phyloP scores from a whole-genome alignment of 2,329 filamentous ascomycete species.

The Ophiostoma montium region DNA sequence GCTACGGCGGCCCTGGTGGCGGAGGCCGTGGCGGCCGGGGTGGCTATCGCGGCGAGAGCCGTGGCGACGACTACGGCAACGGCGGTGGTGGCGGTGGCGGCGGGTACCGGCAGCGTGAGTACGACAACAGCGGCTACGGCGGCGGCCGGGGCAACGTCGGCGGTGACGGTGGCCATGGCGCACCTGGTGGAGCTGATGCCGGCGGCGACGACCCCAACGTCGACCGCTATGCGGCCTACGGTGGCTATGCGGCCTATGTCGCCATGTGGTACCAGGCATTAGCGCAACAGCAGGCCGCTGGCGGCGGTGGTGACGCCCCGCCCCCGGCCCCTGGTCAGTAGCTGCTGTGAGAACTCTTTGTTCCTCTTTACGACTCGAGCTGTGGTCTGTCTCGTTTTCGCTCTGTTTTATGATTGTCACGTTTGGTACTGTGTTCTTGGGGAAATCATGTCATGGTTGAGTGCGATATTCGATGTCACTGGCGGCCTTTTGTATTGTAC shows the following conservation, averaged over 20 bases:
- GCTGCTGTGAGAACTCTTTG: not conserved
- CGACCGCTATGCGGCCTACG: constrained; percentile 69
- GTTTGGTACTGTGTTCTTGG: too few species aligned
- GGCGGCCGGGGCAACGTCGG: constrained; percentile 30
- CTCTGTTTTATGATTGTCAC: not conserved
- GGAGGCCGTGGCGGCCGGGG: constrained; percentile 37
- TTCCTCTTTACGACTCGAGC: not conserved
- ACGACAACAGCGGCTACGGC: constrained; percentile 34
- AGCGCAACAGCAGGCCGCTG: constrained; percentile 18
- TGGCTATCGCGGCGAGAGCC: constrained; percentile 27
- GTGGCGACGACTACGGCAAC: constrained; percentile 23
- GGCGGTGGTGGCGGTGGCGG: constrained; percentile 27
- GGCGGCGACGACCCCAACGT: constrained; percentile 33
- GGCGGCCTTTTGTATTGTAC: too few species aligned
- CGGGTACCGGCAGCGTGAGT: constrained; percentile 31
- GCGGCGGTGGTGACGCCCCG: constrained; percentile 8
- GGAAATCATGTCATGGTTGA: too few species aligned
- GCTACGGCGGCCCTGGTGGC: constrained; percentile 27
- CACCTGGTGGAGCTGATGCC: too few species aligned
- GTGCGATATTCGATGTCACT: too few species aligned
- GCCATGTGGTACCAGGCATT: constrained; percentile 67
- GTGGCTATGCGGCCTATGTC: constrained; percentile 69
- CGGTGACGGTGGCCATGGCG: constrained; percentile 25
- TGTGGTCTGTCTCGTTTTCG: not conserved
- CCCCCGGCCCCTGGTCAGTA: constrained; percentile 7